Evolutionary conservation across 2,329 filamentous ascomycete genomes (phyloP), one percentile per base, ranked within the genome.

Genomic region (Endoconidiophora laricicola): DNA sequence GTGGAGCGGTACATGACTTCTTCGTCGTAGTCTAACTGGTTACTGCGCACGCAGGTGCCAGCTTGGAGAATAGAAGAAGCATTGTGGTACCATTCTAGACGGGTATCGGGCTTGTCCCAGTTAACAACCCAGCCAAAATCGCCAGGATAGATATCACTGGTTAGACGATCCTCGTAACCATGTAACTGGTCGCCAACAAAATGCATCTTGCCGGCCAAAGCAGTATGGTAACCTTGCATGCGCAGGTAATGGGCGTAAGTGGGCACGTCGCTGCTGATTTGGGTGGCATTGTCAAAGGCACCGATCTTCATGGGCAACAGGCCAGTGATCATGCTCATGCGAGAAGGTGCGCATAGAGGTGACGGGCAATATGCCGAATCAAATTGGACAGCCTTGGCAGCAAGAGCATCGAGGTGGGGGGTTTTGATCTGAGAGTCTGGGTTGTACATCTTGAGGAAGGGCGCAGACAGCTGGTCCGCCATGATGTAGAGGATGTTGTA

Each of bases 71-170:
- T 90, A 5, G 87, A 94, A 60, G 85, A 88, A 66, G 88, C 87
- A 63, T 95, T 94, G 71, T 95, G 88, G 63, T 91, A 95, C 85
- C 87, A 95, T 66, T 95, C 88, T 40, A 90, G 78, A 43, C 88
- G 77, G 39, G 78, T 79, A 33, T 87, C 81, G 9, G 88, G 87
- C 63, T 88, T 79, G 62, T 95, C 88, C 88, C 88, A 95, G 67
- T 94, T 88, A 55, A 94, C 88, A 10, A 82, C 81, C 88, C 88
- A 95, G 56, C 88, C 88, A 61, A 91, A 87, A 61, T 95, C 88
- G 52, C 83, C 88, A 1, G 88, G 88, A 64, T 95, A 95, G 61
- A 95, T 94, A 63, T 95, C 88, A 57, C 82, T 85, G n/a, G 88
- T 95, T 59, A 95, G 72, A 52, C 88, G 79, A 60, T 86, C 83